phyloP scores from a whole-genome alignment of 139 green algal genomes.

The Coelastrella sp. region DNA sequence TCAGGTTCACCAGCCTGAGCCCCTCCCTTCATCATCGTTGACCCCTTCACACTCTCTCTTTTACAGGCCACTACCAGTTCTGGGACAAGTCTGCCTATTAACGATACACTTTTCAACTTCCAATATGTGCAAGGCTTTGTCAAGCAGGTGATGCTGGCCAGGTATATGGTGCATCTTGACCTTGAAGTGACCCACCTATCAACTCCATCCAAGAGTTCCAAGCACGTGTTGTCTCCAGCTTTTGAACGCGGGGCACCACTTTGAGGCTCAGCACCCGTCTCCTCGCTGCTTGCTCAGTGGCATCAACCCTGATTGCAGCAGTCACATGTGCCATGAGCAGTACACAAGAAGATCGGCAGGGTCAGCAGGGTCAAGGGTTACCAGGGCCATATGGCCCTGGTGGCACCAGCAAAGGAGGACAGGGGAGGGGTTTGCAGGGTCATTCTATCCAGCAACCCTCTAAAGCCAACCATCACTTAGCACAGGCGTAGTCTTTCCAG shows the following conservation, averaged over 20 bases:
- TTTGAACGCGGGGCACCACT: slow-evolving; percentile 49
- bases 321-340: not conserved
- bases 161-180: not conserved
- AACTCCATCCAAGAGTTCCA: slow-evolving; percentile 66
- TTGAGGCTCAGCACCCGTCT: slow-evolving; percentile 56
- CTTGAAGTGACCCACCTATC: slow-evolving; percentile 30
- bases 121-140: too few relatives aligned
- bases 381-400: too few relatives aligned
- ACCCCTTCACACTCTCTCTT: too few relatives aligned
- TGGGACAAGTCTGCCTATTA: too few relatives aligned
- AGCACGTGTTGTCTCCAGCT: slow-evolving; percentile 55
- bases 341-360: not conserved
- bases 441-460: too few relatives aligned
- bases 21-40: too few relatives aligned
- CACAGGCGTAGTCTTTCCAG: too few relatives aligned
- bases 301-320: slow-evolving; percentile 39
- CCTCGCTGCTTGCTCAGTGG: slow-evolving; percentile 23
- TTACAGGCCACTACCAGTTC: too few relatives aligned
- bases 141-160: not conserved
- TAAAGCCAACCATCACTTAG: too few relatives aligned
- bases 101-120: too few relatives aligned
- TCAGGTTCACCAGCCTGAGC: too few relatives aligned
- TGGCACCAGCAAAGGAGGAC: not conserved
- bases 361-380: not conserved
- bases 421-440: not conserved